Conservation (phyloP, 768 basidiomycete species). For the Coprinellus aureogranulatus region DNA sequence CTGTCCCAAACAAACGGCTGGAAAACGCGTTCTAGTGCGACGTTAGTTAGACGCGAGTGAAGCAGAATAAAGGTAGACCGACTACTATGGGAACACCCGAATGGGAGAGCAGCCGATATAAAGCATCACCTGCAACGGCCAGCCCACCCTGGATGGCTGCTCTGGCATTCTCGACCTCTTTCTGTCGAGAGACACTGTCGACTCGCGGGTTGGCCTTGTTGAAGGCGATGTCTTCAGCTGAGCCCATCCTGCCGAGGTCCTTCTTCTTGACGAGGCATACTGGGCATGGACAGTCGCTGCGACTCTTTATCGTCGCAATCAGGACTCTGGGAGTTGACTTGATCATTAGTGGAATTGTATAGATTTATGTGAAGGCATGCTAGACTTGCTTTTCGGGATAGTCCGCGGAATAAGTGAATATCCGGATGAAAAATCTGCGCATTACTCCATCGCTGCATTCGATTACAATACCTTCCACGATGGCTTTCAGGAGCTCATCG, state of each 20-base stretch:
- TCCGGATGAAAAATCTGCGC: not conserved
- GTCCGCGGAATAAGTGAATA: constrained; percentile 11
- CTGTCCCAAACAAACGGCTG: constrained; percentile 5
- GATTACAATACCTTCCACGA: constrained; percentile 1
- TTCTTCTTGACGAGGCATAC: too few species aligned
- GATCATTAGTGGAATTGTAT: not conserved
- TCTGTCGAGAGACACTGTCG: not conserved
- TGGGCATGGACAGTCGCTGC: too few species aligned
- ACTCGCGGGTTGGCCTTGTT: not conserved
- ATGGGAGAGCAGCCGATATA: not conserved
- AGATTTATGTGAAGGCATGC: too few species aligned
- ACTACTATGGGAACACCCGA: too few species aligned
- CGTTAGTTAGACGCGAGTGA: too few species aligned
- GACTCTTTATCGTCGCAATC: too few species aligned
- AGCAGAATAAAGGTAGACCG: too few species aligned
- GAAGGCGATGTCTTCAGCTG: too few species aligned
- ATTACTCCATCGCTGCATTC: not conserved
- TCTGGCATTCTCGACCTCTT: not conserved
- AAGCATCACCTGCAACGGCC: not conserved
- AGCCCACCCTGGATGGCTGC: not conserved
- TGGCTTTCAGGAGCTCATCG: constrained; percentile 1
- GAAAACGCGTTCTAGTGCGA: constrained; percentile 31
- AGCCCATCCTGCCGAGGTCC: too few species aligned
- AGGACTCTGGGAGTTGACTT: too few species aligned
- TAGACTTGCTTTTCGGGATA: constrained; percentile 7